Conservation (phyloP, 164 flowering plant species). For the Houttuynia cordata region DNA sequence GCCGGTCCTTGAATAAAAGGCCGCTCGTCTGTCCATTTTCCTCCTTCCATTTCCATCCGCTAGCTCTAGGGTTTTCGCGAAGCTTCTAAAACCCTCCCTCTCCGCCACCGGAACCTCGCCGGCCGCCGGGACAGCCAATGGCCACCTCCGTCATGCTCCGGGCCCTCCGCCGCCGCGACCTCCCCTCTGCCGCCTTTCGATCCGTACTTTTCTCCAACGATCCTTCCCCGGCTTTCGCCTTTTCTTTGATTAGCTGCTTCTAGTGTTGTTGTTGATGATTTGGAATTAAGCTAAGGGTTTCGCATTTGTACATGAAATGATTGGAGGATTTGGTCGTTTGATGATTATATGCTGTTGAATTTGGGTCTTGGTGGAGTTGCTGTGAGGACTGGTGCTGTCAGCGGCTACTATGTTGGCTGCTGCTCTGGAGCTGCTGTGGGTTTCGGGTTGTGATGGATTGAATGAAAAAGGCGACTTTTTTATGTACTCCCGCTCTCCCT, state of each 20-base stretch:
- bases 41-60: not conserved
- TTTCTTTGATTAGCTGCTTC: not conserved
- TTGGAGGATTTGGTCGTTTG: no score
- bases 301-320: no score
- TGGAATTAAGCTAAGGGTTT: no score
- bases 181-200: not conserved
- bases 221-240: constrained; percentile 1
- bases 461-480: no score
- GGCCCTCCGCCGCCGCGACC: not conserved
- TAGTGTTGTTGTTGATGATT: no score
- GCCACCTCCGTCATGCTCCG: constrained; percentile 6
- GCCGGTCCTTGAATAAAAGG: not conserved
- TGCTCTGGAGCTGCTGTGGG: no score
- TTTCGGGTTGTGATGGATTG: no score
- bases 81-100: not conserved
- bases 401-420: no score
- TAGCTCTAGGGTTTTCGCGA: not conserved
- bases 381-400: no score
- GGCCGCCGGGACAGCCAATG: not conserved
- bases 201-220: constrained; percentile 7
- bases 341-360: no score
- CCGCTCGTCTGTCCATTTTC: not conserved
- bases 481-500: no score
- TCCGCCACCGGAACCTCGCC: not conserved
- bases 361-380: no score